phyloP scores from a whole-genome alignment of 108 stramenopile species.

The Aurantiochytrium sp. region DNA sequence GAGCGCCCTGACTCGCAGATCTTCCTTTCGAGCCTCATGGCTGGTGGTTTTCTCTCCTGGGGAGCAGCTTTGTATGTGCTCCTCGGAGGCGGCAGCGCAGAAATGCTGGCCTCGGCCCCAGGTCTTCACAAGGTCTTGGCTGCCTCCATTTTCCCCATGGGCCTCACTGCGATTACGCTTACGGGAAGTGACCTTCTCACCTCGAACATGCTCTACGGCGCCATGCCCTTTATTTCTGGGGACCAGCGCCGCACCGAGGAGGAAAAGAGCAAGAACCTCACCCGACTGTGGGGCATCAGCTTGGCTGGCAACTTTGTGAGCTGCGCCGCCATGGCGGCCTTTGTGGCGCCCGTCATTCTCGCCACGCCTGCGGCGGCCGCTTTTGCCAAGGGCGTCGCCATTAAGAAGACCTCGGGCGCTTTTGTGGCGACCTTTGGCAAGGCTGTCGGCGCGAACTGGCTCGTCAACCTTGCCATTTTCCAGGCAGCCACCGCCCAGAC shows the following conservation, averaged over 20 bases:
- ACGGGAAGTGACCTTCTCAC: neutral
- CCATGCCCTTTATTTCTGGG: neutral
- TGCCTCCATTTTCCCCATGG: neutral
- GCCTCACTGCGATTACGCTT: neutral
- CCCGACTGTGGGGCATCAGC: constrained; percentile 63
- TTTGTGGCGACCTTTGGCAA: constrained; percentile 74
- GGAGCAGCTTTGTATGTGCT: neutral
- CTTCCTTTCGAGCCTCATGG: neutral
- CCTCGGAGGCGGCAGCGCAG: neutral
- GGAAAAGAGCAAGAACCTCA: constrained; percentile 35
- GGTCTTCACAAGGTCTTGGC: constrained; percentile 3
- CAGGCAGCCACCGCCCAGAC: constrained; percentile 70
- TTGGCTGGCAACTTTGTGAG: constrained; percentile 80
- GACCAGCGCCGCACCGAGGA: neutral
- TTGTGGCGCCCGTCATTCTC: constrained; percentile 38
- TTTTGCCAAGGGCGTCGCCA: constrained; percentile 52
- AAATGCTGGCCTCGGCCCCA: neutral
- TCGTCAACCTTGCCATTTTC: constrained; percentile 88
- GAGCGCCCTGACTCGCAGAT: neutral
- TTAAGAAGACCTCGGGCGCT: constrained; percentile 64
- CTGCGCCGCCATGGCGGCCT: constrained; percentile 63
- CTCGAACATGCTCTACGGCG: neutral
- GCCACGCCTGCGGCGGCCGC: neutral
- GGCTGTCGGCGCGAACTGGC: constrained; percentile 87
- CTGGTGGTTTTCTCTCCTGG: neutral